These are phyloP conservation scores for Trametes cingulata DNA, from an alignment of 768 basidiomycete genomes.

Conservation along the genomic window DNA sequence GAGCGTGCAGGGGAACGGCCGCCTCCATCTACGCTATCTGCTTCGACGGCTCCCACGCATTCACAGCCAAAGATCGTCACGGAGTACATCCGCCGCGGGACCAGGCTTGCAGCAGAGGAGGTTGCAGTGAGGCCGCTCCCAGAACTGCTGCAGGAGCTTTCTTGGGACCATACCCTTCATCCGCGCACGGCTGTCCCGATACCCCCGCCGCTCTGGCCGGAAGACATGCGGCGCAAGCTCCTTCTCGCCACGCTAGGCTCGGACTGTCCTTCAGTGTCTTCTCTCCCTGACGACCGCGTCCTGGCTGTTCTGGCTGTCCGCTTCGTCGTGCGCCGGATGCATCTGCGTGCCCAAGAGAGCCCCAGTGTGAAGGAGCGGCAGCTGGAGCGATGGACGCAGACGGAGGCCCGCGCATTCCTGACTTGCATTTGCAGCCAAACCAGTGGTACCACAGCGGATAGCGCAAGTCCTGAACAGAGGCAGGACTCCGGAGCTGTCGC, in stretches of 20 bases:
- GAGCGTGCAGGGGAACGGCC: constrained; percentile 29
- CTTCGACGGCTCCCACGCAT: constrained; percentile 9
- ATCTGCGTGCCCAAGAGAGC: constrained; percentile 51
- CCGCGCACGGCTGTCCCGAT: constrained; percentile 29
- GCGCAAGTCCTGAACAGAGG: constrained; percentile 18
- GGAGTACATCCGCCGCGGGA: constrained; percentile 73
- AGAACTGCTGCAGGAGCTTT: constrained; percentile 44
- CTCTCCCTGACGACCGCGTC: constrained; percentile 46
- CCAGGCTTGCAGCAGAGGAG: constrained; percentile 59
- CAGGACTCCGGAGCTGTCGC: constrained; percentile 28
- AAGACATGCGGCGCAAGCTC: constrained; percentile 53
- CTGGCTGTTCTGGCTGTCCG: constrained; percentile 58
- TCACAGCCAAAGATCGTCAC: constrained; percentile 32
- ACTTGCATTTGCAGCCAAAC: constrained; percentile 42
- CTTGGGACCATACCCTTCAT: constrained; percentile 8
- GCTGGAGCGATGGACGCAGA: constrained; percentile 67
- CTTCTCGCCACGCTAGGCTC: constrained; percentile 60
- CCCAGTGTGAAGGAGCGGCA: constrained; percentile 56
- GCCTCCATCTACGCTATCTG: constrained; percentile 36
- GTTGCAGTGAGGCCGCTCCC: constrained; percentile 52
- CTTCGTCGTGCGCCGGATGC: constrained; percentile 57
- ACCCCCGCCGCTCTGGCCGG: constrained; percentile 51
- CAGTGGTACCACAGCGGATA: background rate
- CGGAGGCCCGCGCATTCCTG: constrained; percentile 62
- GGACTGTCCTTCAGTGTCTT: constrained; percentile 48